Percentiles rank a stretch among this genome's conserved stretches.
phyloP scores from a whole-genome alignment of 225 moss, liverwort and hornwort species.

The Pseudoscleropodium purum region DNA sequence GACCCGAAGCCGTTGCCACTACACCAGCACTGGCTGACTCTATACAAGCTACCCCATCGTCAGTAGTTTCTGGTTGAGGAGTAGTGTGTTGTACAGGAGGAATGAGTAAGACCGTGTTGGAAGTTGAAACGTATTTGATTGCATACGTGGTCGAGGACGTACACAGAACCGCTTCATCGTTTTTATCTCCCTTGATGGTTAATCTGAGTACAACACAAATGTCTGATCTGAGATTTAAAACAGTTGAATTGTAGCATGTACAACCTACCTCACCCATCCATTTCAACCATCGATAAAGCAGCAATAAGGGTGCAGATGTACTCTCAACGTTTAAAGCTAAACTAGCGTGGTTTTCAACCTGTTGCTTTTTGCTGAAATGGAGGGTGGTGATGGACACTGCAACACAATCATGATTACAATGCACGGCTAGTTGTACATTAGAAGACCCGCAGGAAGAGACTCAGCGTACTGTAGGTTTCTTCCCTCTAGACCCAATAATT shows the following conservation, averaged over 20 bases:
- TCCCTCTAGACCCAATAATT: not conserved
- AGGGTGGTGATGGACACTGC: not conserved
- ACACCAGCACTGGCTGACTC: constrained; percentile 30
- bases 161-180: constrained; percentile 88
- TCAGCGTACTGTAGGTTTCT: not conserved
- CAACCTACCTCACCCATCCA: not conserved
- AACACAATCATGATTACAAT: not conserved
- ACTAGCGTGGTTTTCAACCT: not conserved
- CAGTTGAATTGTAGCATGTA: not conserved
- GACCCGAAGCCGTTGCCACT: constrained; percentile 71
- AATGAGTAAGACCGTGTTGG: constrained; percentile 84
- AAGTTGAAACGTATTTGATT: constrained; percentile 90
- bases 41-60: not conserved
- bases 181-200: constrained; percentile 59
- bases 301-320: not conserved
- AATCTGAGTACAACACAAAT: constrained; percentile 31
- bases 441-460: not conserved
- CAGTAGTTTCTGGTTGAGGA: not conserved
- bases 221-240: not conserved
- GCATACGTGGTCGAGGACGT: constrained; percentile 75
- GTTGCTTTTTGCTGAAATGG: not conserved
- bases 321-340: not conserved
- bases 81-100: constrained; percentile 23
- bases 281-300: not conserved
- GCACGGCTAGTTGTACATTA: not conserved